Conservation (phyloP, 2,329 filamentous ascomycete species). For the Cyanodermella asteris region DNA sequence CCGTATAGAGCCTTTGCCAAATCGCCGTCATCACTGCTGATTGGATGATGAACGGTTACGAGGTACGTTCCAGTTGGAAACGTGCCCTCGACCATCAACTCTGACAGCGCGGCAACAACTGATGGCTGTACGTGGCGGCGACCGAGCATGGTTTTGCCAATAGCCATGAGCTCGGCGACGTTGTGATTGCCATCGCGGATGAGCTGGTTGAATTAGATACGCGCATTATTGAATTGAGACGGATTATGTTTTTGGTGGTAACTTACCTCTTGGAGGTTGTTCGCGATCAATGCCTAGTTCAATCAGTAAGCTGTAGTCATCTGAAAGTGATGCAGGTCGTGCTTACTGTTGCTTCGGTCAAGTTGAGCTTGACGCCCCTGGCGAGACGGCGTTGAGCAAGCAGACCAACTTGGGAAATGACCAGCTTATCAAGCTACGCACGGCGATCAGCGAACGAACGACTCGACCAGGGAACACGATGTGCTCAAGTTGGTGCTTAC, state of each 20-base stretch:
- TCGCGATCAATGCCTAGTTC: slow-evolving; percentile 8
- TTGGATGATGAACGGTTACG: slow-evolving; percentile 80
- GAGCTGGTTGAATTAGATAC: too few species aligned
- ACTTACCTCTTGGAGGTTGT: slow-evolving; percentile 49
- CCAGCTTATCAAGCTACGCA: slow-evolving; percentile 75
- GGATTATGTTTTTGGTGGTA: slow-evolving; percentile 1
- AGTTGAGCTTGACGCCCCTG: slow-evolving; percentile 70
- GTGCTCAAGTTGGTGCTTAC: slow-evolving; percentile 1
- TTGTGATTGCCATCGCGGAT: slow-evolving; percentile 90
- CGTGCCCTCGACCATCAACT: slow-evolving; percentile 86
- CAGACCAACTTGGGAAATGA: slow-evolving; percentile 69
- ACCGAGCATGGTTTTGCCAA: slow-evolving; percentile 81
- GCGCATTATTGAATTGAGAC: slow-evolving; percentile 1
- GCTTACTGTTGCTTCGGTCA: slow-evolving; percentile 59
- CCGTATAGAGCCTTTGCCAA: slow-evolving; percentile 74
- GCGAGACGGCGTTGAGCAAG: slow-evolving; percentile 76
- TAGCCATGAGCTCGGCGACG: slow-evolving; percentile 79
- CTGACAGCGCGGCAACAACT: slow-evolving; percentile 54
- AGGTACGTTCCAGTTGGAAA: slow-evolving; percentile 82
- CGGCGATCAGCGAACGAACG: background rate
- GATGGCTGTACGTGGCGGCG: slow-evolving; percentile 75
- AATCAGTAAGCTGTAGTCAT: background rate
- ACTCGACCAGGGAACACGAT: background rate
- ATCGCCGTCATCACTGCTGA: slow-evolving; percentile 69
- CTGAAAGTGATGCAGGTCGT: slow-evolving; percentile 1